phyloP scores from a whole-genome alignment of 352 stramenopile genomes.

The Phytophthora rubi region DNA sequence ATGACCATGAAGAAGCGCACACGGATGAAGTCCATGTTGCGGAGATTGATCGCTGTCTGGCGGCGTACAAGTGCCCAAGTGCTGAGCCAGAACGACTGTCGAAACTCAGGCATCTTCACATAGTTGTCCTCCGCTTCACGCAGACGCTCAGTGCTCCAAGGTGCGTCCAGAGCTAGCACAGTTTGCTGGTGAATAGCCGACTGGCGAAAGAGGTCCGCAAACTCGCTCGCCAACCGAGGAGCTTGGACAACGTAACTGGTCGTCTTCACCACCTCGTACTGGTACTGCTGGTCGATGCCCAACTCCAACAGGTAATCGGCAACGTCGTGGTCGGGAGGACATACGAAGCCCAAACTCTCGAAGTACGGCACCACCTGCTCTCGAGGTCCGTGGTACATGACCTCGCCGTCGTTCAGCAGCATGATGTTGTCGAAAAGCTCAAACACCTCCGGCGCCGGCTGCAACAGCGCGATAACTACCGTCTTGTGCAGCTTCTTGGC shows the following conservation, averaged over 20 bases:
- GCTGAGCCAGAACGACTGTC: constrained; percentile 52
- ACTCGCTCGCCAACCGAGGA: constrained; percentile 23
- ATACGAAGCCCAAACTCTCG: constrained; percentile 53
- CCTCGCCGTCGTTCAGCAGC: constrained; percentile 56
- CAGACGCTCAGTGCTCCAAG: constrained; percentile 4
- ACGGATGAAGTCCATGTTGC: constrained; percentile 20
- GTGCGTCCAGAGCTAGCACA: constrained; percentile 67
- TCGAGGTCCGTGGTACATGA: constrained; percentile 52
- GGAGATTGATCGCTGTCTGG: constrained; percentile 47
- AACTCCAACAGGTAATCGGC: constrained; percentile 52
- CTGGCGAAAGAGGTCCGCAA: constrained; percentile 13
- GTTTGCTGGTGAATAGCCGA: constrained; percentile 34
- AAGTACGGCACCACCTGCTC: constrained; percentile 47
- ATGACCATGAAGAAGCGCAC: constrained; percentile 19
- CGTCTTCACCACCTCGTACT: constrained; percentile 29
- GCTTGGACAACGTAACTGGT: constrained; percentile 3
- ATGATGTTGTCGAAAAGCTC: constrained; percentile 90
- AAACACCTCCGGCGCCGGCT: constrained; percentile 91
- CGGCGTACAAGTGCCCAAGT: constrained; percentile 34
- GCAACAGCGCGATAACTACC: constrained; percentile 70
- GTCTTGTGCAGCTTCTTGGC: constrained; percentile 51
- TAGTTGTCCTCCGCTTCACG: not conserved
- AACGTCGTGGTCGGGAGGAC: constrained; percentile 32
- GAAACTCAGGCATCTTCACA: constrained; percentile 42
- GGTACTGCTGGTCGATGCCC: constrained; percentile 31